Base-by-base conservation (phyloP, 768 basidiomycete species). In the Gautieria morchelliformis region DNA sequence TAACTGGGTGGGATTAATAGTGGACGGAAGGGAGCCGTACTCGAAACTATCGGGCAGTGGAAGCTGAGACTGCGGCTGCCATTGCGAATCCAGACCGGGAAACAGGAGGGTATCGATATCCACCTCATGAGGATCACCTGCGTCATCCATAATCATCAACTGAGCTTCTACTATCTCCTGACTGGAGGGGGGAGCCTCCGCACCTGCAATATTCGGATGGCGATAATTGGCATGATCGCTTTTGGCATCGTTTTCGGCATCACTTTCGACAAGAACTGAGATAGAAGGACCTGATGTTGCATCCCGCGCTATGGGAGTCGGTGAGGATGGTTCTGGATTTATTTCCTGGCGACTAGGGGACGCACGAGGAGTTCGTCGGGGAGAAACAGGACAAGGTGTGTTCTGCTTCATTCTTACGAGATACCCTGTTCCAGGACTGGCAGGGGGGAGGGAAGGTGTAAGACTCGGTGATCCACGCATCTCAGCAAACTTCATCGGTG, bases 21-120 rank as follows among this genome's bases (percentile, higher is more conserved):
- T 48, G 4, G 53, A 49, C 32, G 48, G 15, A 33, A 49, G 19
- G 10, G 45, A 44, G 17, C 22, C 32, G 53, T 20, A 15, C 14
- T 40, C 52, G 22, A 53, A 53, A 40, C 41, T 40, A 14, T 49
- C 48, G 4, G 4, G 27, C 9, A 57, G 35, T 17, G 56, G 56
- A 14, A 57, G 33, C 20, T 57, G 56, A 19, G 56, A 57, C 39
- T 57, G 46, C 27, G 56, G 56, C 37, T 50, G 22, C 56, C 56
- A 57, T 41, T 49, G 56, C 14, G 41, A 46, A 39, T 37, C 9
- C 27, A 46, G 32, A 17, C 32, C 54, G 7, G 46, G 30, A 5
- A 44, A 24, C 17, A 35, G 46, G 22, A 5, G 10, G 20, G 37
- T 6, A 15, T 52, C 24, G 17, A 35, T 32, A 40, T 35, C 35